Evolutionary conservation across 352 stramenopile genomes (phyloP), one percentile per base, ranked within the genome.

Genomic region (Phytophthora melonis): DNA sequence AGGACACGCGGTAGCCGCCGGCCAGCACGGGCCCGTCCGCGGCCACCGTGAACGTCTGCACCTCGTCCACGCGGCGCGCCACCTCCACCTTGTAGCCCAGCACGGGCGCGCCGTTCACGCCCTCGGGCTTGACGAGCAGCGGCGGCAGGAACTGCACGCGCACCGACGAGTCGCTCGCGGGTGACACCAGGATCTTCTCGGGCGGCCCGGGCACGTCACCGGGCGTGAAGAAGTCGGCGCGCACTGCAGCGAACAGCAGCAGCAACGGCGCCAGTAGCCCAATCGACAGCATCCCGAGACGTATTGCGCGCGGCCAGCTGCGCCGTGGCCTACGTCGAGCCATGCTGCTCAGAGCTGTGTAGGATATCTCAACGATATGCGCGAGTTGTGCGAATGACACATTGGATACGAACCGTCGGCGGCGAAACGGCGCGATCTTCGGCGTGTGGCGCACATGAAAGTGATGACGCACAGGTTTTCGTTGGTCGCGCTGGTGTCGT

Each of bases 1-100:
- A 93, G 49, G 70, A 75, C 47, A 94, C 70, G 39, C 79, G 86
- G 75, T 94, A 95, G 10, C 65, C 57, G 0, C 87, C 89, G 0
- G 74, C 65, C 2, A 84, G 41, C 27, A 95, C 66, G 6, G 86
- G 84, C 0, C 86, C 87, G 49, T 82, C 86, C 9, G 84, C 81
- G 27, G 77, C 68, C 43, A 94, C 84, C 7, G 82, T 79, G 74
- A 95, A 91, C 14, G 75, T 92, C 43, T 95, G 86, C 58, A 93
- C 89, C 13, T 89, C 81, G 53, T 92, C 69, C 39, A 95, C 78
- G 45, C 84, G 85, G n/a, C 70, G 75, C 5, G 89, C 87, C 36
- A 95, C 68, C 45, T 95, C 87, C 59, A 95, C 83, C 52, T 89
- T 91, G 75, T 95, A 95, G 0, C 87, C 87, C 11, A 95, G 68